phyloP scores from a whole-genome alignment of 2,329 filamentous ascomycete species.

The Colletotrichum orbiculare region DNA sequence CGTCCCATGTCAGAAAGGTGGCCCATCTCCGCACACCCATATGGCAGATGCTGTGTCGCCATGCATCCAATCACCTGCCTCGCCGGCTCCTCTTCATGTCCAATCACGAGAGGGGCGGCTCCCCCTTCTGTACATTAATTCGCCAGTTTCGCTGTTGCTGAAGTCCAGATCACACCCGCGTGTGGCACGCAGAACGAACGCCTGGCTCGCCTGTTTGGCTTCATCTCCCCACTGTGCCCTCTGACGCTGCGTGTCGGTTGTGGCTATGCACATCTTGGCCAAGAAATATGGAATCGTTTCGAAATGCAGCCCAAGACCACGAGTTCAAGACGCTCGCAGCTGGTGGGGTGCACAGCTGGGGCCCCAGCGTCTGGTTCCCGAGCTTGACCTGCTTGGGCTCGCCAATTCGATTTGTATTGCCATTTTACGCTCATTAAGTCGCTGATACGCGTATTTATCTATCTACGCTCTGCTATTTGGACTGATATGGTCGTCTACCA shows the following conservation, averaged over 20 bases:
- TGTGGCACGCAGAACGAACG: too few species aligned
- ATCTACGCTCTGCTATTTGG: too few species aligned
- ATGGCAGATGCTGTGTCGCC: slow-evolving; percentile 18
- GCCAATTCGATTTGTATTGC: too few species aligned
- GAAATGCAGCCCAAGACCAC: slow-evolving; percentile 3
- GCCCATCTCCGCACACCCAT: slow-evolving; percentile 6
- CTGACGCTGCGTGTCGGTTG: slow-evolving; percentile 11
- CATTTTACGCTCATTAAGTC: too few species aligned
- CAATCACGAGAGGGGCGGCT: slow-evolving; percentile 18
- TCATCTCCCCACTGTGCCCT: too few species aligned
- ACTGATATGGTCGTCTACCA: too few species aligned
- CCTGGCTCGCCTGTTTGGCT: too few species aligned
- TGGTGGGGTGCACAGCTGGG: too few species aligned
- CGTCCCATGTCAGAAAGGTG: slow-evolving; percentile 12
- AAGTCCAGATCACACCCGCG: not conserved
- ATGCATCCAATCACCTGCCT: slow-evolving; percentile 26
- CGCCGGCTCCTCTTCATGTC: not conserved
- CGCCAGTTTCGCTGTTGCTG: not conserved
- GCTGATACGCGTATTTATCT: too few species aligned
- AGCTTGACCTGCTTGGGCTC: too few species aligned
- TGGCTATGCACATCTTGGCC: slow-evolving; percentile 25
- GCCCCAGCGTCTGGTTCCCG: too few species aligned
- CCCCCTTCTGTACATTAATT: slow-evolving; percentile 25
- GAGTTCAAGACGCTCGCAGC: not conserved
- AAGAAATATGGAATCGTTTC: slow-evolving; percentile 11